A percentile compares a stretch with the other conserved stretches of the same genome.
Evolutionary conservation across 2,329 filamentous ascomycete genomes (phyloP).

Genomic region (Epicoccum sorghinum): DNA sequence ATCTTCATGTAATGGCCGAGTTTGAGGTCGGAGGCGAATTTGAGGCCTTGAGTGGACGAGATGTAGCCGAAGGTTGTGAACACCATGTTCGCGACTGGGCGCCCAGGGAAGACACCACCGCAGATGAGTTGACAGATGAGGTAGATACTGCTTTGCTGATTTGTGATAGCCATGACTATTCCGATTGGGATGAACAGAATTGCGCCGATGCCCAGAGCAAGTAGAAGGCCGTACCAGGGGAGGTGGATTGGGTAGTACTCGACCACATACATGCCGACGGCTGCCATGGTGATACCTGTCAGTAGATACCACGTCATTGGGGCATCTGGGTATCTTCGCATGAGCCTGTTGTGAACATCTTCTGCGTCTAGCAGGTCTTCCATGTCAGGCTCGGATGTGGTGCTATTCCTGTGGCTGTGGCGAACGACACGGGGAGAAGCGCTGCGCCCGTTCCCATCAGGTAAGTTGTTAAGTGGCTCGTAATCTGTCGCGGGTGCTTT

Average conservation of each 20-base stretch:
- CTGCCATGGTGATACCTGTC: slow-evolving; percentile 77
- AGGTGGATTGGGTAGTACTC: slow-evolving; percentile 80
- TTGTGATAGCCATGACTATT: slow-evolving; percentile 92
- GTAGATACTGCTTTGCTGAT: slow-evolving; percentile 86
- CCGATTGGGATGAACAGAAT: slow-evolving; percentile 89
- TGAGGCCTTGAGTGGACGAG: slow-evolving; percentile 85
- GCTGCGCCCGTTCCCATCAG: slow-evolving; percentile 43
- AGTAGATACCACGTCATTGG: slow-evolving; percentile 81
- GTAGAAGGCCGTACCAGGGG: slow-evolving; percentile 83
- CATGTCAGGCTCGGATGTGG: slow-evolving; percentile 45
- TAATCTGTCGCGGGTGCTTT: slow-evolving; percentile 39
- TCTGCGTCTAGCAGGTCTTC: slow-evolving; percentile 70
- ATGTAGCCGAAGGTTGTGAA: slow-evolving; percentile 93
- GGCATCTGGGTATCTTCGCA: slow-evolving; percentile 82
- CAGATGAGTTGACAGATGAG: slow-evolving; percentile 86
- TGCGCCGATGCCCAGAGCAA: slow-evolving; percentile 78
- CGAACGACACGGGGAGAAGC: slow-evolving; percentile 23
- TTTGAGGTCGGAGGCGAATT: slow-evolving; percentile 87
- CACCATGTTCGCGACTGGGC: slow-evolving; percentile 90
- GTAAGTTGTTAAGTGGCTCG: slow-evolving; percentile 37
- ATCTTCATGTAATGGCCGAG: slow-evolving; percentile 90
- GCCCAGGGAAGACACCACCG: slow-evolving; percentile 80
- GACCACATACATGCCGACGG: slow-evolving; percentile 81
- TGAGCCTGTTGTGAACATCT: slow-evolving; percentile 83
- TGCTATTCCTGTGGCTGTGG: slow-evolving; percentile 33